Evolutionary conservation across 306 rosid species (phyloP), one percentile per base, ranked within the genome.

Genomic region (Prunus kanzakura): DNA sequence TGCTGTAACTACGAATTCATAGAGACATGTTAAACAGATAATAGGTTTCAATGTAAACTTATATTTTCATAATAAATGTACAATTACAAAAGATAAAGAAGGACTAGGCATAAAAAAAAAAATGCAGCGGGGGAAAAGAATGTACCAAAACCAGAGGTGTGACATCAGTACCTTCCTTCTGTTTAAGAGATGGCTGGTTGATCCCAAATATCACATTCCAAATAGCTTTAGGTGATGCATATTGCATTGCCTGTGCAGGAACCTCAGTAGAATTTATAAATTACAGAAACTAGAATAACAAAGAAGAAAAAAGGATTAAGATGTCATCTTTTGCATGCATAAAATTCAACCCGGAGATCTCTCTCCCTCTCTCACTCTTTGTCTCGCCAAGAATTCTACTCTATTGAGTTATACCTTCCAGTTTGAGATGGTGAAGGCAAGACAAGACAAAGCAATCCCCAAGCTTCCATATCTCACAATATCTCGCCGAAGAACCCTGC

Each of bases 401-500:
- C 57, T 46, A 77, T 66, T 71, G 41, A 63, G 64, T 72, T 25
- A 20, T 88, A 92, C 98, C 97, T 95, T 95, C 97, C 97, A 79
- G 89, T 95, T 92, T 78, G 86, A 76, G 70, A 92, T 4, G 77
- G 96, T 76, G 78, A 95, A 92, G 82, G 76, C 54, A 76, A 95
- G 87, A 84, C 97, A 95, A 75, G 96, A 95, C 78, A 95, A 75
- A 74, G 98, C 87, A 73, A 95, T 84, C 50, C 92, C 97, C 84
- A 95, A 86, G 84, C 97, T 95, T 88, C 96, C 98, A 80, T 86
- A 90, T 89, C 89, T 90, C 79, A 95, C 47, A 72, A 95, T 81
- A 89, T 90, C 95, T 83, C 97, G 92, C 67, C 96, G 91, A 80
- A 38, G 90, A 84, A 88, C 97, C 98, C 93, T 84, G 92, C 86